Evolutionary conservation across 371 early-diverging fungal species (phyloP).

Genomic region (Conidiobolus incongruus): DNA sequence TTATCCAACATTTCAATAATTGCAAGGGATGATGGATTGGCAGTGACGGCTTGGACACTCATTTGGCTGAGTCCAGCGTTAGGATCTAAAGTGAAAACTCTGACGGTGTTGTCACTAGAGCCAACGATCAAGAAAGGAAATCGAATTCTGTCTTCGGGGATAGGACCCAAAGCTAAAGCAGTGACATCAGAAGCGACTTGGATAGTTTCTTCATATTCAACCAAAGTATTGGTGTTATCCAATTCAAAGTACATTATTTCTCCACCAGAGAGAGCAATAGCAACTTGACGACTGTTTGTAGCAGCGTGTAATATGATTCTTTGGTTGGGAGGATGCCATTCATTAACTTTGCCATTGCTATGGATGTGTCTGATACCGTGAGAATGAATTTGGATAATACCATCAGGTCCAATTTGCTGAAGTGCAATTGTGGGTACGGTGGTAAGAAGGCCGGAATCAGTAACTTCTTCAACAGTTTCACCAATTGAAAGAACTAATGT

Average conservation of each 20-base stretch:
- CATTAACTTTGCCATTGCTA: constrained; percentile 67
- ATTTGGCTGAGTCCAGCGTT: constrained; percentile 50
- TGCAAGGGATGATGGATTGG: constrained; percentile 28
- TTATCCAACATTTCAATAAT: constrained; percentile 59
- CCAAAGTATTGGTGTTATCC: constrained; percentile 59
- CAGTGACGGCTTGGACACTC: constrained; percentile 37
- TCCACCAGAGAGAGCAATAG: constrained; percentile 59
- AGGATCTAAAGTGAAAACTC: constrained; percentile 69
- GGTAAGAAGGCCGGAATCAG: constrained; percentile 68
- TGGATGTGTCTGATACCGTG: constrained; percentile 74
- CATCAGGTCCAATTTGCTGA: constrained; percentile 67
- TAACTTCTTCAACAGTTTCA: constrained; percentile 86
- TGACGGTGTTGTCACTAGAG: constrained; percentile 77
- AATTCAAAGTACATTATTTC: constrained; percentile 88
- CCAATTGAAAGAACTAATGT: constrained; percentile 84
- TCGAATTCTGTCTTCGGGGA: constrained; percentile 59
- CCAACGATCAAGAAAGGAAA: constrained; percentile 68
- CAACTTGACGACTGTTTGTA: constrained; percentile 61
- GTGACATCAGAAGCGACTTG: constrained; percentile 47
- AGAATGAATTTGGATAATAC: constrained; percentile 77
- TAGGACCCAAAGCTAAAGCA: constrained; percentile 51
- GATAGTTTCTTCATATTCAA: constrained; percentile 64
- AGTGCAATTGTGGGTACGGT: constrained; percentile 63
- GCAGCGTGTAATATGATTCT: constrained; percentile 47
- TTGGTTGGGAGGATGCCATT: constrained; percentile 78